These are phyloP conservation scores for Carex pumila DNA, from an alignment of 176 grass and related monocot species.

Conservation along the genomic window DNA sequence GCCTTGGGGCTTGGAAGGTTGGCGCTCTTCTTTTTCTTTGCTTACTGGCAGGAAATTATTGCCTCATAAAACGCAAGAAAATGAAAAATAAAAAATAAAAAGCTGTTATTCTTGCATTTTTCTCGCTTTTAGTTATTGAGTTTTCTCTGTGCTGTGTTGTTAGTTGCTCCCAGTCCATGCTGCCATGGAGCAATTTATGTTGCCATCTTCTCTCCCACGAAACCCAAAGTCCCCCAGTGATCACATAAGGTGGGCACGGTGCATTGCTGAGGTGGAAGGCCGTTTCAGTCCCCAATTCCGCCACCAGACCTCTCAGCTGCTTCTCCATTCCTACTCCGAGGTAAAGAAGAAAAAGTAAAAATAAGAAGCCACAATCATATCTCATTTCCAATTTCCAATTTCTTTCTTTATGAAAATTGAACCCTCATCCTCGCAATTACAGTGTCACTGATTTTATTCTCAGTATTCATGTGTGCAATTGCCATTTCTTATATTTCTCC, in stretches of 20 bases:
- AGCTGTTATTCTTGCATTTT: neutral
- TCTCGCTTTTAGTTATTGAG: neutral
- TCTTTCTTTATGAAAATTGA: neutral
- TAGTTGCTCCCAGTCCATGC: neutral
- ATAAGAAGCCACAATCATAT: neutral
- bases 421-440: neutral
- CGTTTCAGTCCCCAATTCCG: slow-evolving; percentile 36
- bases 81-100: neutral
- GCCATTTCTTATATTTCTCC: neutral
- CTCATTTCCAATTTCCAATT: neutral
- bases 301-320: slow-evolving; percentile 47
- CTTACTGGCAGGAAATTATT: neutral
- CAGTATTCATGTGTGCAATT: neutral
- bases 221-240: neutral
- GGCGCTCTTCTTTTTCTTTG: neutral
- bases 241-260: slow-evolving; percentile 45
- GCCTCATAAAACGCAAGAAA: neutral
- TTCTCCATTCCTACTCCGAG: slow-evolving; percentile 56
- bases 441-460: neutral
- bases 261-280: slow-evolving; percentile 60
- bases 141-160: neutral
- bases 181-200: slow-evolving; percentile 64
- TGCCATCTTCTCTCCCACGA: slow-evolving; percentile 15
- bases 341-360: slow-evolving; percentile 9
- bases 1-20: neutral